Percentiles rank a stretch among this genome's conserved stretches.
Evolutionary conservation across 345 rosid species (phyloP).

Genomic region (Hevea brasiliensis): DNA sequence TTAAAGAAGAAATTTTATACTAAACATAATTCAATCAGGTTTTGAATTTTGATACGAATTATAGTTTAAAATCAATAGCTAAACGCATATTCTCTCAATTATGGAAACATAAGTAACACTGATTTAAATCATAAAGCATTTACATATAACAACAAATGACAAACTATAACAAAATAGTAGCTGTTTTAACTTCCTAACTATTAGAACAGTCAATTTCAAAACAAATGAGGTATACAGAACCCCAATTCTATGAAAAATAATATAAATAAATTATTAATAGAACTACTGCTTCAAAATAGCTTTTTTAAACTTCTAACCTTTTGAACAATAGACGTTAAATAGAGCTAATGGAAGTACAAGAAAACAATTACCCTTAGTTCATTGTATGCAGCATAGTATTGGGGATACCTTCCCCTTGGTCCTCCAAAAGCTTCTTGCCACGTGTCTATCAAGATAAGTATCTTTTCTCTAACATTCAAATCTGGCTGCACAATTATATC

Average conservation of each 20-base stretch:
- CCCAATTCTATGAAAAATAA: not conserved
- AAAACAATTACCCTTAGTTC: conserved; percentile 69
- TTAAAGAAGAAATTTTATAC: not conserved
- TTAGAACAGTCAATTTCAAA: not conserved
- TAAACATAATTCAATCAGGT: not conserved
- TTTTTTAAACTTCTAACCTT: not conserved
- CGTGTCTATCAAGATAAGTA: conserved; percentile 61
- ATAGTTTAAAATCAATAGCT: not conserved
- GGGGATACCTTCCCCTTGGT: conserved; percentile 78
- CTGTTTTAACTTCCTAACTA: not conserved
- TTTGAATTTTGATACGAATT: not conserved
- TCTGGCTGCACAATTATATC: conserved; percentile 69
- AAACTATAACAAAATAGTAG: not conserved
- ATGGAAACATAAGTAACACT: not conserved
- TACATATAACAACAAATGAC: not conserved
- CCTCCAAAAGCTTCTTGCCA: conserved; percentile 94
- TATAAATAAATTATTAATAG: not conserved
- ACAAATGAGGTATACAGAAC: not conserved
- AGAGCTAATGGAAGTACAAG: not conserved
- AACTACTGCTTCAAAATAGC: not conserved
- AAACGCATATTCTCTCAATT: not conserved
- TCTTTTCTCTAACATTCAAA: conserved; percentile 85
- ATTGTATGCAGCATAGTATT: conserved; percentile 76
- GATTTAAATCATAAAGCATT: not conserved
- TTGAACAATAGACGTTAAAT: not conserved